Base-by-base conservation (phyloP, 2,329 filamentous ascomycete species). In the Dendryphion nanum region DNA sequence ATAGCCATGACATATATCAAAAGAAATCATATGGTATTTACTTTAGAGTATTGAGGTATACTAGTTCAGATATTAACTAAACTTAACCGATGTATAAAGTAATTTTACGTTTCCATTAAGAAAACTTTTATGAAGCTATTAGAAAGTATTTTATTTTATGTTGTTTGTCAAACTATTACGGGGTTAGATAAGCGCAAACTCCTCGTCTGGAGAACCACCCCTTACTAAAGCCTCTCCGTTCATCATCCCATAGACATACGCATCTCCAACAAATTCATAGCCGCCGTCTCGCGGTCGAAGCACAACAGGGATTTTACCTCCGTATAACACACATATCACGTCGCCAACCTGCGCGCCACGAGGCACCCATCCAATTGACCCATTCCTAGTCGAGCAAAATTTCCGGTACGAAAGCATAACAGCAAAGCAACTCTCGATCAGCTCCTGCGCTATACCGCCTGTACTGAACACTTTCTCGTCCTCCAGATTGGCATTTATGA, bases 161-260 rank as follows among this genome's bases (percentile, higher is more conserved):
- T n/a, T n/a, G n/a, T n/a, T n/a, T n/a, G n/a, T n/a, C n/a, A n/a
- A n/a, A n/a, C n/a, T 26, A 26, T 26, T 3, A 26, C n/a, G 10
- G 10, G 23, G 2, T 26, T 26, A 26, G n/a, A 26, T 26, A 26
- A 26, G 23, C 23, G 23, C 23, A 26, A 26, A 26, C n/a, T 26
- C 23, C 23, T 26, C 23, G 23, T 26, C 23, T n/a, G 23, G 23
- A 8, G 23, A 8, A 26, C n/a, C 23, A 26, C n/a, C n/a, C n/a
- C 23, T 26, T n/a, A 26, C 10, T 26, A 26, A 26, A 26, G 29
- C 29, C 16, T 30, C 29, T 17, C 29, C 29, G 15, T 30, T 17
- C 29, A 30, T 30, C 29, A 30, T 30, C 13, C 29, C 29, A 30
- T 13, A 17, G 16, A 30, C 29, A 17, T 30, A 30, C 13, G 13